Conservation (phyloP, 129 eudicot species). For the Flaveria bidentis region DNA sequence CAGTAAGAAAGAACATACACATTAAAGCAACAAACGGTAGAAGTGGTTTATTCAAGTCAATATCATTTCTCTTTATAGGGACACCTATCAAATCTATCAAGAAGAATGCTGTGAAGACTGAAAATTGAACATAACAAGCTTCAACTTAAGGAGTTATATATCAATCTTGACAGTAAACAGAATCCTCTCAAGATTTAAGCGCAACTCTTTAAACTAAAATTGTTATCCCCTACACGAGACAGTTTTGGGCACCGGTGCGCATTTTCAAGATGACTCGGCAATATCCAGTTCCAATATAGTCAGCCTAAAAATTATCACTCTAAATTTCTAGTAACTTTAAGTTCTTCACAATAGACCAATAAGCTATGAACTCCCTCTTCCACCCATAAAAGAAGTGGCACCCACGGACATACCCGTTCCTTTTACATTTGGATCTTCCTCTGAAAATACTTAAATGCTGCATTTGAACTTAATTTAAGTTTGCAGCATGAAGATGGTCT, state of each 20-base stretch:
- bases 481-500: conserved; percentile 10
- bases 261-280: conserved; percentile 3
- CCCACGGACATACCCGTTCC: not conserved
- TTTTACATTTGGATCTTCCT: too few species aligned
- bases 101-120: conserved; percentile 8
- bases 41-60: conserved; percentile 8
- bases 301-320: conserved; percentile 13
- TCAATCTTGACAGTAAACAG: conserved; percentile 1
- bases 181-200: not conserved
- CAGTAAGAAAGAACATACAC: conserved; percentile 36
- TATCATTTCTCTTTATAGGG: conserved; percentile 13
- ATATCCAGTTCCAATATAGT: not conserved
- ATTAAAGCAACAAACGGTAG: conserved; percentile 11
- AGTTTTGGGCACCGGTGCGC: not conserved
- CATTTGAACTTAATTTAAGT: conserved; percentile 2
- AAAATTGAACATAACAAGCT: conserved; percentile 1
- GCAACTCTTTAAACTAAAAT: not conserved
- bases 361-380: not conserved
- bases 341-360: conserved; percentile 10
- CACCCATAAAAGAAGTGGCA: not conserved
- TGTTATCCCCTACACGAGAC: not conserved
- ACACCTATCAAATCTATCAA: not conserved
- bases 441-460: not conserved
- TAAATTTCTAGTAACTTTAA: conserved; percentile 18
- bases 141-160: not conserved